A percentile compares a stretch with the other conserved stretches of the same genome.
Evolutionary conservation across 2,329 filamentous ascomycete species (phyloP).

Genomic region (Sporothrix curviconia): DNA sequence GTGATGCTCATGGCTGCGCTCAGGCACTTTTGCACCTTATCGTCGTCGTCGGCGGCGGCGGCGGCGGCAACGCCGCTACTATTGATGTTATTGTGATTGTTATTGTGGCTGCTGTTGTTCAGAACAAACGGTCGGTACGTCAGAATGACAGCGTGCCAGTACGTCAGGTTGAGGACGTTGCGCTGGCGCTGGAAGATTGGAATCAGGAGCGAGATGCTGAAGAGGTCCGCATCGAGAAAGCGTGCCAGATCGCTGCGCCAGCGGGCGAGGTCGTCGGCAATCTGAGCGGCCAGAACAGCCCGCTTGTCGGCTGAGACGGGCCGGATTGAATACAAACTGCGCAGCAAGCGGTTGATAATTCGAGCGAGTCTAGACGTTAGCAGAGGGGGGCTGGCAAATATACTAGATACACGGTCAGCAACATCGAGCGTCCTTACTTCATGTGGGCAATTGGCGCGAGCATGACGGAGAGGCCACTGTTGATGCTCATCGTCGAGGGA

Average conservation of each 20-base stretch:
- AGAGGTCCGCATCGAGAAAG: conserved; percentile 34
- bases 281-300: conserved; percentile 23
- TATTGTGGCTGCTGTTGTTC: conserved; percentile 21
- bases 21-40: conserved; percentile 25
- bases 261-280: conserved; percentile 24
- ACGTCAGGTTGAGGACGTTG: conserved; percentile 36
- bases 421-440: not conserved
- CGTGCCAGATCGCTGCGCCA: conserved; percentile 31
- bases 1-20: conserved; percentile 34
- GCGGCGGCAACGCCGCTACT: too few relatives aligned
- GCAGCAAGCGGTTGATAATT: conserved; percentile 31
- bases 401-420: not conserved
- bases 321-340: conserved; percentile 31
- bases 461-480: conserved; percentile 5
- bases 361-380: not conserved
- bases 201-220: not conserved
- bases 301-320: conserved; percentile 26
- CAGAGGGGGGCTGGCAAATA: too few relatives aligned
- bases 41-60: conserved; percentile 5
- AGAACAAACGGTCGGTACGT: conserved; percentile 33
- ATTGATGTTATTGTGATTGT: too few relatives aligned
- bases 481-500: not conserved
- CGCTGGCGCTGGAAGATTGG: conserved; percentile 27
- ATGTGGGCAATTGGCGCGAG: conserved; percentile 5
- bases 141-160: conserved; percentile 37